Evolutionary conservation across 768 basidiomycete genomes (phyloP), one percentile per base, ranked within the genome.

Genomic region (Podaxis sp.): DNA sequence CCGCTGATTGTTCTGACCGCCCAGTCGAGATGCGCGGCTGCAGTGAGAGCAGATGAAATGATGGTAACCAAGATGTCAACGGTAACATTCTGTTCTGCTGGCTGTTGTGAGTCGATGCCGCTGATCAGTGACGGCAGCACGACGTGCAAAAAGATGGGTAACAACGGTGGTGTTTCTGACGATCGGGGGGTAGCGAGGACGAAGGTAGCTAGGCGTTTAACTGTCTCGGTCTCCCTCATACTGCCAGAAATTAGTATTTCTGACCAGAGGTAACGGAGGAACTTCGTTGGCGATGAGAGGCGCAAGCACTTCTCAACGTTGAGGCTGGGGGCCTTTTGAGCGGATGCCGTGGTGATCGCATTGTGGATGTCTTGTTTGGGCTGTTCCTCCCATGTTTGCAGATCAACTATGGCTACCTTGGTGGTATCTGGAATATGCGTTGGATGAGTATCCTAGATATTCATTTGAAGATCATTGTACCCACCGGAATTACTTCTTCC

Each of bases 61-160:
- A 90, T 76, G 3, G 80, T 78, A n/a, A 84, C 83, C 24, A 93
- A 71, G 29, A 91, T 77, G 69, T 94, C 90, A 3, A 83, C 79
- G 56, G 75, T 79, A 57, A 86, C 72, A 8, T 79, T 77, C 59
- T 85, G 82, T 61, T 90, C 87, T n/a, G 76, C 68, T 25, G 77
- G 73, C 58, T 76, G 77, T 66, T 83, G 80, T 4, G 75, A 75
- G 68, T 93, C 90, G 55, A 88, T 81, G 17, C 69, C 67, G 7
- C 75, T 71, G 59, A 93, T 81, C 52, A 93, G 69, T 17, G 79
- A 76, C 2, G 91, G 91, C 13, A 90, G 71, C n/a, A 89, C 73
- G 61, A 83, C 76, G 70, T 90, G 85, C 64, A 91, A 69, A 71
- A 93, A 93, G 29, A 90, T 80, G 0, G 90, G 90, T 22, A 94